Evolutionary conservation across 441 rosid genomes (phyloP).

Genomic region (Pelargonium myrrhifolium): DNA sequence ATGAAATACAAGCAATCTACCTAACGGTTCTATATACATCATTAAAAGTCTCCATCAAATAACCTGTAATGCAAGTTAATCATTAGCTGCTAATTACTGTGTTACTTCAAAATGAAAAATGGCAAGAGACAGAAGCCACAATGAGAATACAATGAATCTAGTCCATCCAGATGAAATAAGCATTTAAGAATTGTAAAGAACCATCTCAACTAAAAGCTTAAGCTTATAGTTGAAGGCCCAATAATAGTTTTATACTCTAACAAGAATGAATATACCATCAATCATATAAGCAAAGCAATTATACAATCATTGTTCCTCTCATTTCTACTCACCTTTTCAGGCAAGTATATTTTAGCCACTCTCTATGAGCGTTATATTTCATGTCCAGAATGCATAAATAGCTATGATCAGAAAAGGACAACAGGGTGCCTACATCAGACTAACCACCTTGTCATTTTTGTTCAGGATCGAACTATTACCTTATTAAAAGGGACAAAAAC

Average conservation of each 20-base stretch:
- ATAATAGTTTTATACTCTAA: too few species aligned
- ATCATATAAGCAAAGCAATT: too few species aligned
- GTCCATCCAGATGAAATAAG: too few species aligned
- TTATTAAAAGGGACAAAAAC: not conserved
- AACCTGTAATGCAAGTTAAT: constrained; percentile 30
- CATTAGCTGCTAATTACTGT: not conserved
- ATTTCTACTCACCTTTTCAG: not conserved
- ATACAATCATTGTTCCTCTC: not conserved
- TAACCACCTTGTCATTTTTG: not conserved
- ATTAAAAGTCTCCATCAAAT: constrained; percentile 28
- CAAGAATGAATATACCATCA: too few species aligned
- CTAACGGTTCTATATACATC: constrained; percentile 34
- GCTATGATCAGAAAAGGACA: not conserved
- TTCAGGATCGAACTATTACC: not conserved
- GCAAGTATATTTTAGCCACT: not conserved
- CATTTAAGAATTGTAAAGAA: too few species aligned
- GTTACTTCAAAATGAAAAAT: too few species aligned
- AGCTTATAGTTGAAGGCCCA: too few species aligned
- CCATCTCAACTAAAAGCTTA: too few species aligned
- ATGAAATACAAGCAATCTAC: constrained; percentile 18
- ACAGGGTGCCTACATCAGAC: not conserved
- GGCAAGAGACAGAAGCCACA: too few species aligned
- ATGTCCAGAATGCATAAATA: not conserved
- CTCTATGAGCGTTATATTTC: not conserved
- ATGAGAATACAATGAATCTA: too few species aligned